Evolutionary conservation across 2,329 filamentous ascomycete species (phyloP).

Genomic region (Ophiostoma fasciatum): DNA sequence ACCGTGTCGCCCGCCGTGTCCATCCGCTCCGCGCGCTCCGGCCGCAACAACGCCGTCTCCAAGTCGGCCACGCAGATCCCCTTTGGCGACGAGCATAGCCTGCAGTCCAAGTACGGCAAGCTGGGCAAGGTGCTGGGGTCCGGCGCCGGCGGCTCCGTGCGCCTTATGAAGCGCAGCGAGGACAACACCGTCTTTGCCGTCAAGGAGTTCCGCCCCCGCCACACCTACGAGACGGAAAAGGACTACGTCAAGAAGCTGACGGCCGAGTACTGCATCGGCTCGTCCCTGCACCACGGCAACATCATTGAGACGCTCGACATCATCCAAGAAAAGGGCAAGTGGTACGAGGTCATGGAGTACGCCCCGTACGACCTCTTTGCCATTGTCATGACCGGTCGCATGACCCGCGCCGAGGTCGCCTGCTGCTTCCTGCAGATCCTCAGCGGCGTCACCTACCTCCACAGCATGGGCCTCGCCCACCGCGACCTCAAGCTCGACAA

Average conservation of each 20-base stretch:
- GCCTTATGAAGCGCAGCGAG: constrained; percentile 83
- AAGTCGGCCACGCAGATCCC: constrained; percentile 52
- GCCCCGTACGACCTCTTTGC: constrained; percentile 92
- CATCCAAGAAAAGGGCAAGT: constrained; percentile 80
- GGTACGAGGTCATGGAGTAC: constrained; percentile 99
- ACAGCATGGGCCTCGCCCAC: constrained; percentile 89
- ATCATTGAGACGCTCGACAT: constrained; percentile 98
- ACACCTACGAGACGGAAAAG: constrained; percentile 84
- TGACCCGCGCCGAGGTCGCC: constrained; percentile 78
- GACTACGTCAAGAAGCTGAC: constrained; percentile 98
- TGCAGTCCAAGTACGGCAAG: constrained; percentile 87
- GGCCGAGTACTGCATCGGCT: constrained; percentile 95
- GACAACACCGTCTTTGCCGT: constrained; percentile 93
- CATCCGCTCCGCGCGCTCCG: constrained; percentile 24
- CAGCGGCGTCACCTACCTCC: constrained; percentile 85
- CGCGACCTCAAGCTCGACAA: constrained; percentile 95
- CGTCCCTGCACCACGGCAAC: constrained; percentile 91
- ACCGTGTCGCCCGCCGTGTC: constrained; percentile 47
- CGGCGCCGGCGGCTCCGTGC: constrained; percentile 85
- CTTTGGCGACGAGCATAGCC: constrained; percentile 85
- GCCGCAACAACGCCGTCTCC: constrained; percentile 27
- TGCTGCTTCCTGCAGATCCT: constrained; percentile 91
- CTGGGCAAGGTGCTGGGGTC: constrained; percentile 88
- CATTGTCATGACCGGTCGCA: constrained; percentile 97
- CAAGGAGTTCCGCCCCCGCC: constrained; percentile 86